Percentiles rank a stretch among this genome's conserved stretches.
phyloP scores from a whole-genome alignment of 2,329 filamentous ascomycete genomes.

The Lizonia empirigonia region DNA sequence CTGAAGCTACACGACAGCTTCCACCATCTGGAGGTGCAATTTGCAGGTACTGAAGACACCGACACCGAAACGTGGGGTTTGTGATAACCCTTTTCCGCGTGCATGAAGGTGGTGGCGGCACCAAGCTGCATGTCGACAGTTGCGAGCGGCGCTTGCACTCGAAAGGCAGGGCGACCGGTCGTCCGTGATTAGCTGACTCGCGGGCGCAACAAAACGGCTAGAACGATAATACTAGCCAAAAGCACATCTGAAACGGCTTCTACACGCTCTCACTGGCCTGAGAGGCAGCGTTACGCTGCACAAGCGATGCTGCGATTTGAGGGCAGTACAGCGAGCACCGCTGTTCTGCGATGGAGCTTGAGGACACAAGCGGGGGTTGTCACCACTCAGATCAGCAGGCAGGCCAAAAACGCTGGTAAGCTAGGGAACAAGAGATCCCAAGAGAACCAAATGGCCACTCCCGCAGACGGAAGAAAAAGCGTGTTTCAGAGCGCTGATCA shows the following conservation, averaged over 20 bases:
- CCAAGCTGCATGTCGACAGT: slow-evolving; percentile 26
- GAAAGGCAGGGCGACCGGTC: slow-evolving; percentile 26
- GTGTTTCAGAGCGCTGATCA: slow-evolving; percentile 48
- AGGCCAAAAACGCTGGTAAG: slow-evolving; percentile 1
- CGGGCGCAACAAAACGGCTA: slow-evolving; percentile 31
- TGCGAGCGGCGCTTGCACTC: slow-evolving; percentile 39
- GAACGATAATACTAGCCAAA: slow-evolving; percentile 35
- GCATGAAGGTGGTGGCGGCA: slow-evolving; percentile 40
- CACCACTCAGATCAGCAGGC: not conserved
- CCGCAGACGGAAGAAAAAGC: slow-evolving; percentile 23
- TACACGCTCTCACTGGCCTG: slow-evolving; percentile 34
- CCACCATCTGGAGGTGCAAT: not conserved
- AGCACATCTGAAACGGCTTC: slow-evolving; percentile 45
- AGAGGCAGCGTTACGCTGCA: slow-evolving; percentile 41
- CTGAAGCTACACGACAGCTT: not conserved
- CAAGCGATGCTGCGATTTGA: slow-evolving; percentile 14
- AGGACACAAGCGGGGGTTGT: slow-evolving; percentile 2
- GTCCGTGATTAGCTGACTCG: slow-evolving; percentile 38
- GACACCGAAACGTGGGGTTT: slow-evolving; percentile 19
- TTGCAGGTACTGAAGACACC: slow-evolving; percentile 11
- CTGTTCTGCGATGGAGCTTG: slow-evolving; percentile 18
- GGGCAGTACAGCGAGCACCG: slow-evolving; percentile 11
- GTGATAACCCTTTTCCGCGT: slow-evolving; percentile 34
- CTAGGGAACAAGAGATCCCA: slow-evolving; percentile 9
- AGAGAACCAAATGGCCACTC: slow-evolving; percentile 23